Evolutionary conservation across 257 asterid species (phyloP).

Genomic region (Orobanche coerulescens): DNA sequence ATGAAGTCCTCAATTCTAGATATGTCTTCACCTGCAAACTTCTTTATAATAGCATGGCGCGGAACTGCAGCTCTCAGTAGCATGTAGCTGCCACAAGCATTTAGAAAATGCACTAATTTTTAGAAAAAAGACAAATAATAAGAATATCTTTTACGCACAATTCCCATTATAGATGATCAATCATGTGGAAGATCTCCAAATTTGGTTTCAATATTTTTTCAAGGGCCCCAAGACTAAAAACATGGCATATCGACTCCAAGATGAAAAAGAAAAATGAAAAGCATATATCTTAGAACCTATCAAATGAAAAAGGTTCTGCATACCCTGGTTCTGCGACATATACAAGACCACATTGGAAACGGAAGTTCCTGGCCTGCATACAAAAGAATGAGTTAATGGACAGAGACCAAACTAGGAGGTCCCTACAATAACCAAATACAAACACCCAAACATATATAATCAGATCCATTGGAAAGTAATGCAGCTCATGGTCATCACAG

Average conservation of each 20-base stretch:
- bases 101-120: constrained; percentile 12
- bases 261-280: constrained; percentile 1
- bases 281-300: background rate
- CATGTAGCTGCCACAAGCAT: constrained; percentile 61
- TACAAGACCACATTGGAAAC: constrained; percentile 92
- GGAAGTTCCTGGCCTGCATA: constrained; percentile 94
- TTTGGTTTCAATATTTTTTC: constrained; percentile 9
- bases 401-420: background rate
- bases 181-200: constrained; percentile 8
- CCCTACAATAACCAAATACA: constrained; percentile 5
- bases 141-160: background rate
- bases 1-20: constrained; percentile 74
- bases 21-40: constrained; percentile 93
- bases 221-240: constrained; percentile 3
- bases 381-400: constrained; percentile 17
- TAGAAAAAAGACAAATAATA: constrained; percentile 1
- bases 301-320: constrained; percentile 14
- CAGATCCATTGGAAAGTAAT: constrained; percentile 9
- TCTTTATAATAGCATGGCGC: constrained; percentile 89
- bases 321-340: constrained; percentile 98
- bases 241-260: constrained; percentile 3
- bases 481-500: background rate
- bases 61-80: constrained; percentile 95
- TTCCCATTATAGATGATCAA: constrained; percentile 8
- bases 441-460: background rate